Evolutionary conservation across 192 early-diverging fungal genomes (phyloP).

Genomic region (Powellomyces hirtus): DNA sequence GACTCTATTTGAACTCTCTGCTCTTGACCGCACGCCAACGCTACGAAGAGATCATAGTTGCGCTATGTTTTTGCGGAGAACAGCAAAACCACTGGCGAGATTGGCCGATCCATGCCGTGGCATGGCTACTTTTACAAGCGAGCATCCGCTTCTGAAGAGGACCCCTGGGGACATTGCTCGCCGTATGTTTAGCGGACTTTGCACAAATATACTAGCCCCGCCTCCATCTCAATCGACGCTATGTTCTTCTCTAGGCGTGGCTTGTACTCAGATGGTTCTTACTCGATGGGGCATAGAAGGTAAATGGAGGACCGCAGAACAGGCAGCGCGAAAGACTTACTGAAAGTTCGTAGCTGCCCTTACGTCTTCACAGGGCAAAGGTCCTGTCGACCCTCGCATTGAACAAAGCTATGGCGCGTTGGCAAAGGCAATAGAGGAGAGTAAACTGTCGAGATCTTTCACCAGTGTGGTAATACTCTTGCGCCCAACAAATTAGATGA

Average conservation of each 20-base stretch:
- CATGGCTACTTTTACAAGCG: neutral
- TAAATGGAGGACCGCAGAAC: neutral
- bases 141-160: neutral
- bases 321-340: neutral
- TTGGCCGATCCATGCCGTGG: too few relatives aligned
- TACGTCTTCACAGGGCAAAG: neutral
- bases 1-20: too few relatives aligned
- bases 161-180: slow-evolving; percentile 14
- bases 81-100: too few relatives aligned
- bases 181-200: neutral
- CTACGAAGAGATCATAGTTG: too few relatives aligned
- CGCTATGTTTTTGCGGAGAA: too few relatives aligned
- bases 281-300: slow-evolving; percentile 64
- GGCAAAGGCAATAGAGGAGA: slow-evolving; percentile 31
- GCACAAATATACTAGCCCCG: neutral
- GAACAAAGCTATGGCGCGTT: slow-evolving; percentile 8
- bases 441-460: slow-evolving; percentile 33
- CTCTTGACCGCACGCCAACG: too few relatives aligned
- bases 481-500: neutral
- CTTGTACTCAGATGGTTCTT: slow-evolving; percentile 56
- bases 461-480: neutral
- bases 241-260: slow-evolving; percentile 16
- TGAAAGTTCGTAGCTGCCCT: neutral
- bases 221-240: neutral
- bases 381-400: slow-evolving; percentile 6